These are phyloP conservation scores for Leccinum angustisporum DNA, from an alignment of 1,284 basidiomycete species.

Conservation along the genomic window DNA sequence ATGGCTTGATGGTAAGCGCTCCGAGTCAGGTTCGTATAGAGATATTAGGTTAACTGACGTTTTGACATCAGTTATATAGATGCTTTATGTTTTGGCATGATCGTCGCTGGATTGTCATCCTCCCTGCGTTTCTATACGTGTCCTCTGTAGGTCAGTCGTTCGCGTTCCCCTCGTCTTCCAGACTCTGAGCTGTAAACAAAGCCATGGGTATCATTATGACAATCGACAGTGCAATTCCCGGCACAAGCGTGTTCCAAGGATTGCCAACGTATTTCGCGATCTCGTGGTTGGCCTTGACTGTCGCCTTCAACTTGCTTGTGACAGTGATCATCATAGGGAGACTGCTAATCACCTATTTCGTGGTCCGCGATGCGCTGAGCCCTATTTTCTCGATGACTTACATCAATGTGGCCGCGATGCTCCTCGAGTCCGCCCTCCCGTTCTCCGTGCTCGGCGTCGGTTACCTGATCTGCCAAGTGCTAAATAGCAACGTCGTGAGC, in stretches of 20 bases:
- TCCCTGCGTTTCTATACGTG: constrained; percentile 1
- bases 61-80: constrained; percentile 1
- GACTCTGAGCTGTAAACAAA: neutral
- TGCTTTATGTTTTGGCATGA: constrained; percentile 5
- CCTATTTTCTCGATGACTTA: neutral
- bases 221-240: constrained; percentile 3
- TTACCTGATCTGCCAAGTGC: constrained; percentile 1
- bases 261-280: neutral
- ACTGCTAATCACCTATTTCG: constrained; percentile 1
- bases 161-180: neutral
- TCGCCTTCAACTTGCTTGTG: constrained; percentile 8
- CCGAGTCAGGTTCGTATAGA: neutral
- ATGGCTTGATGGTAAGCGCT: constrained; percentile 4
- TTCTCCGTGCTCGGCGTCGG: constrained; percentile 3
- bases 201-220: constrained; percentile 1
- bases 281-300: constrained; percentile 4
- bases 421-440: constrained; percentile 6
- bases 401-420: constrained; percentile 5
- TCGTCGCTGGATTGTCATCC: constrained; percentile 1
- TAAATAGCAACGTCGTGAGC: neutral
- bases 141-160: constrained; percentile 1
- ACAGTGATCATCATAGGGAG: constrained; percentile 3
- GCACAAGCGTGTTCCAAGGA: constrained; percentile 4
- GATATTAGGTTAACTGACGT: neutral
- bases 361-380: neutral